Evolutionary conservation across 1,284 basidiomycete species (phyloP).

Genomic region (Trichosporon sp.): DNA sequence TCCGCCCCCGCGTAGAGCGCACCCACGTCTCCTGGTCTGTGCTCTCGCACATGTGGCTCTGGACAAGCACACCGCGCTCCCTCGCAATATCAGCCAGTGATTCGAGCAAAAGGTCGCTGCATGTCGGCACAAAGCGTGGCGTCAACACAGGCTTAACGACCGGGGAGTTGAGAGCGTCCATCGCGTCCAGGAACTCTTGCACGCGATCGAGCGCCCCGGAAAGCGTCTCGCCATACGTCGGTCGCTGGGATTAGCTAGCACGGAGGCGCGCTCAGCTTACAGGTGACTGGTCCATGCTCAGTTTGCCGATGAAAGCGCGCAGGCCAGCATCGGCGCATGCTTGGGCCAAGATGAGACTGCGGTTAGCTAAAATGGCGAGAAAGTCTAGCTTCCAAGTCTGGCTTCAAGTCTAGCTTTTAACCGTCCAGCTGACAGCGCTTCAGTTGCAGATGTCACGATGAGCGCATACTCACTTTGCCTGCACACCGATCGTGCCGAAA

Average conservation of each 20-base stretch:
- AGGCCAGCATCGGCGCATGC: slow-evolving; percentile 70
- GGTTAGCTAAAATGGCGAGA: neutral
- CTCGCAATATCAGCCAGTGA: slow-evolving; percentile 64
- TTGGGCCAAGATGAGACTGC: slow-evolving; percentile 2
- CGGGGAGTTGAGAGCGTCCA: slow-evolving; percentile 58
- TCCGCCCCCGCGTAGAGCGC: slow-evolving; percentile 62
- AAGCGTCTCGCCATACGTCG: slow-evolving; percentile 70
- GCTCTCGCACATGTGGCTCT: slow-evolving; percentile 77
- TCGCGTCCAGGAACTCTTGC: slow-evolving; percentile 63
- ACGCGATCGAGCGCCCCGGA: slow-evolving; percentile 62
- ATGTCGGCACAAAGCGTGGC: slow-evolving; percentile 79
- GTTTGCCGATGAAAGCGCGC: slow-evolving; percentile 76
- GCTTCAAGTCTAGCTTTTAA: too few relatives aligned
- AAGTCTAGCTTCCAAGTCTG: too few relatives aligned
- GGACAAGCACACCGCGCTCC: slow-evolving; percentile 62
- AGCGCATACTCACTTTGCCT: slow-evolving; percentile 67
- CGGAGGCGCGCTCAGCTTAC: slow-evolving; percentile 28
- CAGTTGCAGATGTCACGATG: too few relatives aligned
- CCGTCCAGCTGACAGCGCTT: too few relatives aligned
- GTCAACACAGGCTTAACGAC: slow-evolving; percentile 76
- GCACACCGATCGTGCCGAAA: slow-evolving; percentile 76
- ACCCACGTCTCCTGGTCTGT: slow-evolving; percentile 74
- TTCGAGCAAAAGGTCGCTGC: slow-evolving; percentile 67
- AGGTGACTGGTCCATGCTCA: slow-evolving; percentile 76
- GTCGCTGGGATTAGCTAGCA: slow-evolving; percentile 57